Evolutionary conservation across 2,329 filamentous ascomycete genomes (phyloP), one percentile per base, ranked within the genome.

Genomic region (Nigrospora osmanthi): DNA sequence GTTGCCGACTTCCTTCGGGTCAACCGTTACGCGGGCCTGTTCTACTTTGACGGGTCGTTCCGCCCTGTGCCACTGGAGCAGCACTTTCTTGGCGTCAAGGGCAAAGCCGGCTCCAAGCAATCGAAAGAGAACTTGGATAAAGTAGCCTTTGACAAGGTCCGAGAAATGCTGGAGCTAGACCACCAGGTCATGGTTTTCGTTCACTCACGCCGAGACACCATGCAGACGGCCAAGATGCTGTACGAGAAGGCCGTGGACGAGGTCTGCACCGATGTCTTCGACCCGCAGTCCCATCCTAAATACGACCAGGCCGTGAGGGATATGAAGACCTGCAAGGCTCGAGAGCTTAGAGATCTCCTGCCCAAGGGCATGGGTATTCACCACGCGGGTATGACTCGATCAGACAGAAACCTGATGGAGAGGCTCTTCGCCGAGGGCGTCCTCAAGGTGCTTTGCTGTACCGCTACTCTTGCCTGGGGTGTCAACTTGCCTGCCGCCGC

Each of bases 161-260:
- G 83, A 54, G 86, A 93, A 43, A 96, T 98, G 90, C 73, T 98
- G 3, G 81, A 89, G 59, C 72, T 75, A 47, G 90, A 87, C n/a
- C 93, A 99, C 58, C 93, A 98, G 63, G 79, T 98, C 53, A 98
- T 99, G 94, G 91, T 99, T 0, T 98, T 99, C 63, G 94, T 98
- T 11, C 94, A 98, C 63, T 96, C 91, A 1, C 79, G 93, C 23
- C 90, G 95, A 60, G 94, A 99, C 55, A 98, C 94, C 0, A 81
- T 95, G 53, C 78, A 85, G 49, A 94, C 91, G 1, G 90, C 93
- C 38, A 85, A 87, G 52, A 88, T 85, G 70, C 71, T 98, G 23
- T 82, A 87, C 49, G 84, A 96, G 54, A 89, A 93, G 71, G 93
- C 93, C 1, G 72, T 81, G 3, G 90, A 97, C 32, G 76, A 95